Base-by-base conservation (phyloP, 140 eudicot genomes). In the Flaveria floridana region DNA sequence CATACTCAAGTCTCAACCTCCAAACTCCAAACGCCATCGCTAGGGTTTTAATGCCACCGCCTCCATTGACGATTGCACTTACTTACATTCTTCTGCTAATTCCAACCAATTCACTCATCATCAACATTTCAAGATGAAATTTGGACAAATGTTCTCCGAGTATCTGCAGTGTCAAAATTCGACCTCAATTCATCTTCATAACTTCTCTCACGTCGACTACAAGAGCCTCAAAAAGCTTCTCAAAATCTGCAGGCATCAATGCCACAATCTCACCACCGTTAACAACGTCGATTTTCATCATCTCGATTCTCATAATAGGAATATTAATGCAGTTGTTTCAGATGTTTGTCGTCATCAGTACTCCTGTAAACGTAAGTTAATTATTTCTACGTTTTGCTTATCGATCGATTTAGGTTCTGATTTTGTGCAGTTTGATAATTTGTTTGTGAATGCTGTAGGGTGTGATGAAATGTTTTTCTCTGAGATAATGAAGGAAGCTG, bases 401-500 rank as follows among this genome's bases (percentile, higher is more conserved):
- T 25, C 14, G 4, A 48, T 25, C 3, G 0, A 48, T 37, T 11
- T 56, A 46, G 8, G 20, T 6, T 41, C 18, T 5, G 2, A 15
- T 46, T 48, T 25, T 37, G 74, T 14, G 41, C 4, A 3, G 4
- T 58, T 23, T 23, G 34, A 20, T 58, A 10, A 21, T 9, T 44
- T 44, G 14, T 44, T 7, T 7, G 5, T 7, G 12, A 21, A 7
- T 3, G 6, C 78, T 77, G 7, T 58, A 87, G 92, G 81, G 73
- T 87, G 92, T 65, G 89, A 87, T 69, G 79, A 72, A 66, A 65
- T 73, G 71, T 87, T 84, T 76, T 86, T 87, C 79, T 61, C 84
- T 13, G 89, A 87, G 66, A 68, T 87, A 70, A 87, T 59, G 85
- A 80, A 78, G 70, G 92, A 87, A 79, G 92, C 89, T 80, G 80